Conservation (phyloP, 2,329 filamentous ascomycete genomes). For the Fusarium sp. region DNA sequence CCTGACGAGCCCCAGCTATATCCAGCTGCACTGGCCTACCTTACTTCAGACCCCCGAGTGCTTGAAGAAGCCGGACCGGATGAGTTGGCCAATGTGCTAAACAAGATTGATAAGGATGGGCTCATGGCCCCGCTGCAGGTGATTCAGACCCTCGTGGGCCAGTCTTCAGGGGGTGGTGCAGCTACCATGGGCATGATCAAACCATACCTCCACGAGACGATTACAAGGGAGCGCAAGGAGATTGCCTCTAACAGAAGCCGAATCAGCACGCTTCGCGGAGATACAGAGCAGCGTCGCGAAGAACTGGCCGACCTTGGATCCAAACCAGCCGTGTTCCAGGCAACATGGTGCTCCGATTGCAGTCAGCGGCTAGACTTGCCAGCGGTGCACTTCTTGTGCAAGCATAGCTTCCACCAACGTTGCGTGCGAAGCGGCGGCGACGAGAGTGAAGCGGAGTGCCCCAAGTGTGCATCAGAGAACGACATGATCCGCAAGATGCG, state of each 20-base stretch:
- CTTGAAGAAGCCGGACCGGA: slow-evolving; percentile 85
- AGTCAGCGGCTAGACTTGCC: slow-evolving; percentile 83
- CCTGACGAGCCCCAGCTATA: slow-evolving; percentile 92
- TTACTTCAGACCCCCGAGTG: slow-evolving; percentile 84
- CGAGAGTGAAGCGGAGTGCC: slow-evolving; percentile 80
- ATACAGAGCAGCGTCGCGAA: slow-evolving; percentile 81
- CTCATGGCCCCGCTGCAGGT: slow-evolving; percentile 97
- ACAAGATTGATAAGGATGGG: slow-evolving; percentile 88
- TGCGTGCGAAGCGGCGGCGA: slow-evolving; percentile 71
- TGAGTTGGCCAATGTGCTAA: slow-evolving; percentile 82
- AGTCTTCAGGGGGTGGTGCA: slow-evolving; percentile 65
- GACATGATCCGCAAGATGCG: slow-evolving; percentile 89
- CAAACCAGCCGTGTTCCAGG: slow-evolving; percentile 90
- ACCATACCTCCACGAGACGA: slow-evolving; percentile 87
- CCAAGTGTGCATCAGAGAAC: slow-evolving; percentile 84
- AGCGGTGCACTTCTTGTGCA: slow-evolving; percentile 94
- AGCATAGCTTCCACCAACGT: slow-evolving; percentile 94
- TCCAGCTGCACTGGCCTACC: slow-evolving; percentile 90
- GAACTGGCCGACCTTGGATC: slow-evolving; percentile 81
- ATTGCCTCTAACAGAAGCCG: slow-evolving; percentile 83
- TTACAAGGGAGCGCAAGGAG: slow-evolving; percentile 87
- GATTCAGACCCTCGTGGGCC: slow-evolving; percentile 86
- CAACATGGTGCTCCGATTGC: slow-evolving; percentile 88
- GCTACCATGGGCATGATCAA: slow-evolving; percentile 99
- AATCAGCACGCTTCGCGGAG: slow-evolving; percentile 83